Evolutionary conservation across 2,329 filamentous ascomycete genomes (phyloP).

Genomic region (Davidsoniella eucalypti): DNA sequence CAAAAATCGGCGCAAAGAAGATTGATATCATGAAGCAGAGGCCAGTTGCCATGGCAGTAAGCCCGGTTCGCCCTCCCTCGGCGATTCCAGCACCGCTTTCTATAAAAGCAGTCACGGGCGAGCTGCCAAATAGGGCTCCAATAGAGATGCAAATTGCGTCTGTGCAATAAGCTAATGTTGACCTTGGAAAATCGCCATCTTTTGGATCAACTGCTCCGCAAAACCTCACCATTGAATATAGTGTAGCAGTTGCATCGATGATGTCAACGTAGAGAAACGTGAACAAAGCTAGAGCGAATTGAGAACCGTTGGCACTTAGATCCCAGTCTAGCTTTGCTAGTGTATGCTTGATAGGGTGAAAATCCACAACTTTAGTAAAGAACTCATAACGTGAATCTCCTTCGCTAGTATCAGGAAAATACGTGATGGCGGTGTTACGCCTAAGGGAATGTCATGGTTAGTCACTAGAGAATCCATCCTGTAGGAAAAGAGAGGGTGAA

Average conservation of each 20-base stretch:
- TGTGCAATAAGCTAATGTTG: conserved; percentile 66
- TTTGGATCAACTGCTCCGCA: conserved; percentile 63
- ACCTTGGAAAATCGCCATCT: conserved; percentile 78
- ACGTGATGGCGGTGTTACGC: conserved; percentile 51
- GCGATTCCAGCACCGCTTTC: conserved; percentile 84
- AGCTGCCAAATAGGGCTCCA: conserved; percentile 58
- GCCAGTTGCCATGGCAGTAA: conserved; percentile 67
- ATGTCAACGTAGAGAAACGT: conserved; percentile 88
- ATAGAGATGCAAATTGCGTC: conserved; percentile 67
- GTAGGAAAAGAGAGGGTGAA: not conserved
- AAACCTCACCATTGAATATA: conserved; percentile 83
- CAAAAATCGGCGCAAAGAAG: conserved; percentile 83
- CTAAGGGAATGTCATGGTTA: conserved; percentile 20
- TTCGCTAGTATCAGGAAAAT: conserved; percentile 50
- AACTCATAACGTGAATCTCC: conserved; percentile 52
- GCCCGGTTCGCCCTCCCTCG: conserved; percentile 68
- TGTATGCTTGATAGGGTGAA: conserved; percentile 50
- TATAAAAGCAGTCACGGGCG: conserved; percentile 74
- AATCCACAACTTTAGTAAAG: conserved; percentile 56
- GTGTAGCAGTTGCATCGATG: conserved; percentile 68
- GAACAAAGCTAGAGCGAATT: conserved; percentile 49
- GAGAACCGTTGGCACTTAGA: conserved; percentile 34
- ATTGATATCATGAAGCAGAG: conserved; percentile 74
- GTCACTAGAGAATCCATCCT: not conserved
- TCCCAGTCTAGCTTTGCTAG: conserved; percentile 52